A percentile compares a stretch with the other conserved stretches of the same genome.
These are phyloP conservation scores for Chytriomyces confervae DNA, from an alignment of 192 early-diverging fungal species.

Conservation along the genomic window DNA sequence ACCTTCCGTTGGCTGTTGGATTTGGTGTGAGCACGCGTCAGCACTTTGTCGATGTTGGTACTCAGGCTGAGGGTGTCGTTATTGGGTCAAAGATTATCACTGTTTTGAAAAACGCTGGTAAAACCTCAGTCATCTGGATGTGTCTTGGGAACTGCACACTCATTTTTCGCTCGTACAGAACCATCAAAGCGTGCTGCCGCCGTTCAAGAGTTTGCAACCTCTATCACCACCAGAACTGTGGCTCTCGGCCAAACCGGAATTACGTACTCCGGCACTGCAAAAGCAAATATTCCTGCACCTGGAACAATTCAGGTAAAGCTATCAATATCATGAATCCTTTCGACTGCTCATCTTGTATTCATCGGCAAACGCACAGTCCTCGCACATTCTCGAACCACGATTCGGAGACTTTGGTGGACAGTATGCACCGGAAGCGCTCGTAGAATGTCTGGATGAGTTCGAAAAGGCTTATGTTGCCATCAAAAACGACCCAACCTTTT, in stretches of 20 bases:
- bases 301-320: neutral
- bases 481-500: constrained; percentile 88
- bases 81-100: constrained; percentile 93
- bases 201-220: constrained; percentile 57
- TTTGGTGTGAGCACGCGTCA: constrained; percentile 92
- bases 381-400: constrained; percentile 70
- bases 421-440: constrained; percentile 95
- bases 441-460: constrained; percentile 91
- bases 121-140: neutral
- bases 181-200: constrained; percentile 48
- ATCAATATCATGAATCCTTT: neutral
- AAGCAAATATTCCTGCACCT: neutral
- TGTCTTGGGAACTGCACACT: too few species aligned
- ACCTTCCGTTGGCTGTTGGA: constrained; percentile 90
- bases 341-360: neutral
- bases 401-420: constrained; percentile 97
- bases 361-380: neutral
- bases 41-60: constrained; percentile 86
- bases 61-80: constrained; percentile 92
- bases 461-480: constrained; percentile 81
- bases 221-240: constrained; percentile 56
- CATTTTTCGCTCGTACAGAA: constrained; percentile 32
- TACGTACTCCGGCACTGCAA: neutral
- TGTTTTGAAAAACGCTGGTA: constrained; percentile 66
- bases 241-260: constrained; percentile 20